Evolutionary conservation across 371 early-diverging fungal species (phyloP), one percentile per base, ranked within the genome.

Genomic region (Batrachochytrium dendrobatidis): DNA sequence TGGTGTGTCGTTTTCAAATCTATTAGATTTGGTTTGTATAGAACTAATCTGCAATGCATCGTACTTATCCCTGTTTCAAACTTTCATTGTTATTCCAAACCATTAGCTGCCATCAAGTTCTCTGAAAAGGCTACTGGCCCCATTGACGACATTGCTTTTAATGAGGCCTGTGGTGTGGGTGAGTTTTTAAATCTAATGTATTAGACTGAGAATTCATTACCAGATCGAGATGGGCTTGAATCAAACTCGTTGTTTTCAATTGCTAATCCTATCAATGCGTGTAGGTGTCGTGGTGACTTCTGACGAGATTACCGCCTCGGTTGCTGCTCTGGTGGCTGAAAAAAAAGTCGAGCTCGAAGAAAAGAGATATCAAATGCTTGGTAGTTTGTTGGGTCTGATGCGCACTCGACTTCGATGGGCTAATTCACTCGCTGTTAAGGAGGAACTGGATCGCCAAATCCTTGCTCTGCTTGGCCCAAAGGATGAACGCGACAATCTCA

Each of bases 131-230:
- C 67, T 50, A 54, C 67, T 46, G 75, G 69, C 17, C 59, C 70
- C 7, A 81, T 87, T 56, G 76, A 85, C 62, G 81, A 77, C 34
- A 73, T 69, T 25, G 83, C 76, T 15, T 95, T 92, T 67, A 81
- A 94, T 65, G 72, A 73, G 51, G 88, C 83, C 24, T 87, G 92
- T 61, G 96, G 96, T 57, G 92, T 95, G 63, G 97, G 92, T 90
- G 80, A 62, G 79, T 71, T n/a, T 8, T 7, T 35, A 43, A 29
- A 15, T 30, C n/a, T n/a, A n/a, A n/a, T n/a, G n/a, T n/a, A n/a
- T n/a, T n/a, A n/a, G n/a, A 54, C 33, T 18, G 34, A 69, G 22
- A 50, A 32, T 61, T 17, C 18, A 10, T 59, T 12, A 61, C 18
- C 24, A 39, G 8, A 65, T 22, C 20, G 7, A 39, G 18, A 18